A percentile compares a stretch with the other conserved stretches of the same genome.
Conservation (phyloP, 192 early-diverging fungal species). For the Allomyces macrogynus region DNA sequence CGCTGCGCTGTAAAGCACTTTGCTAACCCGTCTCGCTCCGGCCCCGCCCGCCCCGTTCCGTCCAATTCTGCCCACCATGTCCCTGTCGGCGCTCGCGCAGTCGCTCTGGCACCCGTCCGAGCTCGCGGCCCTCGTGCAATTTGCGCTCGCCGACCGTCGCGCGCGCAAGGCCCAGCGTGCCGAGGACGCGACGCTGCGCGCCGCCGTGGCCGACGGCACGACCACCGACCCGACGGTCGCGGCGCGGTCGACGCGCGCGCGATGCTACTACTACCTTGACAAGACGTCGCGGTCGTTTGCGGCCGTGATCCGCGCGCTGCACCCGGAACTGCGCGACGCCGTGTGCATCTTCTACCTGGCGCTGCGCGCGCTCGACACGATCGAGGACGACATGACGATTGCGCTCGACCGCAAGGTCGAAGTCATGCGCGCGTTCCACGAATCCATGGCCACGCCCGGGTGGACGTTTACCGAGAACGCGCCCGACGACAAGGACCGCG, state of each 20-base stretch:
- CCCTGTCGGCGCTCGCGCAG: constrained; percentile 24
- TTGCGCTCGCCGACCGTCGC: constrained; percentile 7
- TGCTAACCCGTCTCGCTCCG: too few species aligned
- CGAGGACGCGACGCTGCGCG: constrained; percentile 33
- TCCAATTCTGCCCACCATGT: too few species aligned
- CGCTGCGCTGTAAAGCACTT: too few species aligned
- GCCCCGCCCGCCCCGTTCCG: too few species aligned
- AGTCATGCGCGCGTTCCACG: constrained; percentile 60
- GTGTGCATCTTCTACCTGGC: constrained; percentile 93
- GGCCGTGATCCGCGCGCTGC: constrained; percentile 75
- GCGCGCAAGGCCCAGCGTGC: constrained; percentile 3
- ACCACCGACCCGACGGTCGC: constrained; percentile 13
- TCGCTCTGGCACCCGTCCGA: constrained; percentile 69
- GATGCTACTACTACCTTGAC: constrained; percentile 80
- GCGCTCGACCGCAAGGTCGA: constrained; percentile 48
- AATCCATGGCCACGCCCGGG: constrained; percentile 51
- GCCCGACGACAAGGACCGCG: constrained; percentile 82
- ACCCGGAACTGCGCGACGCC: constrained; percentile 54
- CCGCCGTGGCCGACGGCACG: constrained; percentile 23
- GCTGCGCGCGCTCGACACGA: constrained; percentile 86
- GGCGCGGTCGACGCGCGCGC: constrained; percentile 24
- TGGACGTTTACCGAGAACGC: constrained; percentile 66
- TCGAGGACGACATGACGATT: constrained; percentile 98
- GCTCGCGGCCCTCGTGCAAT: constrained; percentile 51
- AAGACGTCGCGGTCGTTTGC: constrained; percentile 91